Conservation (phyloP, 2,329 filamentous ascomycete genomes). For the Colletotrichum lupini region DNA sequence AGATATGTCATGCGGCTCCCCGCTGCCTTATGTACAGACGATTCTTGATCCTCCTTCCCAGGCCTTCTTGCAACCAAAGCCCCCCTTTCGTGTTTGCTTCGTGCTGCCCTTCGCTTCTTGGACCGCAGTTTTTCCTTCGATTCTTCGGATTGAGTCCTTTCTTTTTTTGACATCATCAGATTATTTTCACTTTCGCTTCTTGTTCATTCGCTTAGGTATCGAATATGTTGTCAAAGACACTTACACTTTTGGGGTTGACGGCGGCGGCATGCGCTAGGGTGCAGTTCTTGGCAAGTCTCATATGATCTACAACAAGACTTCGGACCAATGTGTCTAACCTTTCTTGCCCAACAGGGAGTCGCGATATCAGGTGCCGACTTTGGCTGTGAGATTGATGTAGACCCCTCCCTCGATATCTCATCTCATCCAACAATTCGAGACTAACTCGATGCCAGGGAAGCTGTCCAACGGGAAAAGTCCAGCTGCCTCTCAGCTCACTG, state of each 20-base stretch:
- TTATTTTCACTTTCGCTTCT: conserved; percentile 12
- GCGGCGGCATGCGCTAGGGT: conserved; percentile 30
- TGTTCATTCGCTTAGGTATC: conserved; percentile 23
- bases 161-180: neutral
- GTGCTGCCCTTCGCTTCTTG: conserved; percentile 11
- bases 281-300: conserved; percentile 33
- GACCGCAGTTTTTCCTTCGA: neutral
- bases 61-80: conserved; percentile 7
- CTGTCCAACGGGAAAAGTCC: conserved; percentile 48
- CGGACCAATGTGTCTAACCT: conserved; percentile 14
- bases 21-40: conserved; percentile 1
- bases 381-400: conserved; percentile 58
- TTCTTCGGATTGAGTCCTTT: conserved; percentile 31
- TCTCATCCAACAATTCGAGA: neutral
- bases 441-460: conserved; percentile 45
- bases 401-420: conserved; percentile 14
- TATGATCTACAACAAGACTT: conserved; percentile 13
- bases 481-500: conserved; percentile 47
- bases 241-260: conserved; percentile 27
- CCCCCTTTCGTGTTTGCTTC: conserved; percentile 16
- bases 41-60: neutral
- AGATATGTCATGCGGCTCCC: conserved; percentile 30
- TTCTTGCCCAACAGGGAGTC: conserved; percentile 44
- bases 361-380: conserved; percentile 61
- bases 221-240: conserved; percentile 28